Percentiles rank a stretch among this genome's conserved stretches.
Evolutionary conservation across 2,329 filamentous ascomycete species (phyloP).

Genomic region (Alternaria burnsii): DNA sequence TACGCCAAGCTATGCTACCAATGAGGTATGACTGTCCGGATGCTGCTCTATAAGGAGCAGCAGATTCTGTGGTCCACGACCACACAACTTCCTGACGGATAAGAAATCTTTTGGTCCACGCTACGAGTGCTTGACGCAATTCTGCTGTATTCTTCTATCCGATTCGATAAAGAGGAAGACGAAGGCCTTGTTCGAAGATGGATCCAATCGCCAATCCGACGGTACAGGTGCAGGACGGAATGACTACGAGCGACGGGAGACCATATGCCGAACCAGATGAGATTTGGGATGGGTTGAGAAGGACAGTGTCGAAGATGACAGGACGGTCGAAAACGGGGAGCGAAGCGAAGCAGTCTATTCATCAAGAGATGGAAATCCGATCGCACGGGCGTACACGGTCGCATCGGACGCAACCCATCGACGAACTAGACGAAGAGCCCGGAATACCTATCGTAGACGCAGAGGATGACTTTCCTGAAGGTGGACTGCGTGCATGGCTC

Average conservation of each 20-base stretch:
- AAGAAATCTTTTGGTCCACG: not conserved
- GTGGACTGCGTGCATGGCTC: slow-evolving; percentile 52
- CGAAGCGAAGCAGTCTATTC: slow-evolving; percentile 23
- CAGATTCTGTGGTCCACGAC: not conserved
- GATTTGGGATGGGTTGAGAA: slow-evolving; percentile 27
- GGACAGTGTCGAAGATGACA: slow-evolving; percentile 32
- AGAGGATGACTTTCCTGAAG: slow-evolving; percentile 49
- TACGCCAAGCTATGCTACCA: slow-evolving; percentile 9
- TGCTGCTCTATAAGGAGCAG: not conserved
- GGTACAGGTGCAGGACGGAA: slow-evolving; percentile 35
- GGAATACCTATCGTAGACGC: slow-evolving; percentile 28
- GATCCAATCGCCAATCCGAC: slow-evolving; percentile 39
- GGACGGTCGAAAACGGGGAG: slow-evolving; percentile 27
- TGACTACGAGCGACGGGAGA: slow-evolving; percentile 13
- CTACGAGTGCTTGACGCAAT: slow-evolving; percentile 4
- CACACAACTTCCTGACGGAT: not conserved
- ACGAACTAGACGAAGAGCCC: slow-evolving; percentile 17
- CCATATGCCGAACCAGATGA: slow-evolving; percentile 25
- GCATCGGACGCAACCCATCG: slow-evolving; percentile 9
- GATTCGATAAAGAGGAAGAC: not conserved
- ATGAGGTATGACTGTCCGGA: slow-evolving; percentile 4
- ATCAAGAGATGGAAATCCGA: slow-evolving; percentile 17
- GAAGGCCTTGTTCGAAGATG: slow-evolving; percentile 24
- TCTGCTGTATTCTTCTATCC: not conserved
- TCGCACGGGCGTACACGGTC: slow-evolving; percentile 17